Conservation (phyloP, 331 rosid species). For the Acacia concinna region DNA sequence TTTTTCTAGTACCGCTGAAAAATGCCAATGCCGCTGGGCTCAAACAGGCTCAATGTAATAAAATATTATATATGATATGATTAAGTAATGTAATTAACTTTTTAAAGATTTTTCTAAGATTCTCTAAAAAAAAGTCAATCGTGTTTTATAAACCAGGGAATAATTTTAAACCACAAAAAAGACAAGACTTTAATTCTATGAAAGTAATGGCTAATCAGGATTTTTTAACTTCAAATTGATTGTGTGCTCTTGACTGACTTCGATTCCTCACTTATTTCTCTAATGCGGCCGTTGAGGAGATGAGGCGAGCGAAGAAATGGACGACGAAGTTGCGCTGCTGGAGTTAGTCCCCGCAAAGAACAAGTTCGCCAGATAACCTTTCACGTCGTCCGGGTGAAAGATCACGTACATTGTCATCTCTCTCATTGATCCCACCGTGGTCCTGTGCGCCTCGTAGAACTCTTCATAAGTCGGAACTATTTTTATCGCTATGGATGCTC, state of each 20-base stretch:
- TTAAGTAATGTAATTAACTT: too few relatives aligned
- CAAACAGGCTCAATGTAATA: too few relatives aligned
- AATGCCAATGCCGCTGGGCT: too few relatives aligned
- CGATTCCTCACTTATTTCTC: background rate
- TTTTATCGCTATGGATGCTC: conserved; percentile 36
- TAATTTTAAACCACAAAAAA: too few relatives aligned
- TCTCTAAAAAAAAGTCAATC: too few relatives aligned
- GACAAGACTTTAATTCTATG: too few relatives aligned
- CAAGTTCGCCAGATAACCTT: conserved; percentile 49
- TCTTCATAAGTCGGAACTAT: conserved; percentile 49
- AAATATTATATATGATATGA: too few relatives aligned
- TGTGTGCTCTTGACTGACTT: background rate
- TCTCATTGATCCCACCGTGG: conserved; percentile 30
- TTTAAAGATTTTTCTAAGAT: too few relatives aligned
- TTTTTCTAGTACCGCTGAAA: too few relatives aligned
- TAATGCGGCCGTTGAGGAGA: conserved; percentile 28
- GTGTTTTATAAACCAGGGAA: too few relatives aligned
- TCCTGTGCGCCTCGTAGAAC: conserved; percentile 40
- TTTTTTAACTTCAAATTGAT: too few relatives aligned
- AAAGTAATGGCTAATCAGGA: too few relatives aligned
- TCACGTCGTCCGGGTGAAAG: conserved; percentile 62
- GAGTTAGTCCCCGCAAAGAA: conserved; percentile 33
- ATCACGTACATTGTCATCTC: conserved; percentile 24
- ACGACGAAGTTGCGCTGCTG: conserved; percentile 8
- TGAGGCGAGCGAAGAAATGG: conserved; percentile 18